Percentiles rank a stretch among this genome's conserved stretches.
These are phyloP conservation scores for Penicillium verhagenii DNA, from an alignment of 495 filamentous ascomycete genomes.

Conservation along the genomic window DNA sequence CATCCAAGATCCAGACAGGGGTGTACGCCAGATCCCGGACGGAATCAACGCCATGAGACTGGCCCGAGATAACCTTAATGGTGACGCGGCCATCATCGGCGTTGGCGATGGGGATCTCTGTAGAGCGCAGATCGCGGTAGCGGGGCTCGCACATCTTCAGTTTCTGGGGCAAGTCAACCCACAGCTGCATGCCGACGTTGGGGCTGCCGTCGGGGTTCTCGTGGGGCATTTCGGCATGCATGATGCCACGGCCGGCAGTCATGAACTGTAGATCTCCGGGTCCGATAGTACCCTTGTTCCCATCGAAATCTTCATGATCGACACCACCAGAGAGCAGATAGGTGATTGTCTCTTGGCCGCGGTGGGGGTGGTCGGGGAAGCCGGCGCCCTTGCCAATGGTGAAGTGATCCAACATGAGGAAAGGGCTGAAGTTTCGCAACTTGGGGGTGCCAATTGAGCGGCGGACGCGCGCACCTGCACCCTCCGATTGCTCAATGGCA, in stretches of 20 bases:
- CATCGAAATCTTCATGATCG: constrained; percentile 95
- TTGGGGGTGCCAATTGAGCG: constrained; percentile 84
- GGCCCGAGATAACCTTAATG: constrained; percentile 87
- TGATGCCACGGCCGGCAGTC: constrained; percentile 89
- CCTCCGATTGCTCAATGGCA: constrained; percentile 84
- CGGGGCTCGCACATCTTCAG: constrained; percentile 88
- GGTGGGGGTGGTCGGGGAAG: constrained; percentile 83
- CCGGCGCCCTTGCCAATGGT: constrained; percentile 75
- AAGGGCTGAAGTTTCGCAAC: constrained; percentile 85
- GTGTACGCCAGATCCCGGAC: constrained; percentile 92
- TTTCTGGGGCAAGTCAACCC: constrained; percentile 84
- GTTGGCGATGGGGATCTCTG: constrained; percentile 71
- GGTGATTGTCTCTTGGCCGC: constrained; percentile 84
- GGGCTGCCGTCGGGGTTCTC: constrained; percentile 72
- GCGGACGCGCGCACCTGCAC: constrained; percentile 83
- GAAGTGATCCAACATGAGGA: constrained; percentile 98
- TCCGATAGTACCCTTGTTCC: constrained; percentile 81
- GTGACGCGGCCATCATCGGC: constrained; percentile 69
- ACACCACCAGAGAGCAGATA: constrained; percentile 81
- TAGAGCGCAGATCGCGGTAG: constrained; percentile 77
- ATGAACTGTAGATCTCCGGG: constrained; percentile 94
- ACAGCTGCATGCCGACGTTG: constrained; percentile 88
- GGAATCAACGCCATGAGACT: constrained; percentile 77
- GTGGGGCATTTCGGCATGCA: constrained; percentile 95
- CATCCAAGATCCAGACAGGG: constrained; percentile 89